Percentiles rank a stretch among this genome's conserved stretches.
These are phyloP conservation scores for Neoboletus magnificus DNA, from an alignment of 768 basidiomycete species.

Conservation along the genomic window DNA sequence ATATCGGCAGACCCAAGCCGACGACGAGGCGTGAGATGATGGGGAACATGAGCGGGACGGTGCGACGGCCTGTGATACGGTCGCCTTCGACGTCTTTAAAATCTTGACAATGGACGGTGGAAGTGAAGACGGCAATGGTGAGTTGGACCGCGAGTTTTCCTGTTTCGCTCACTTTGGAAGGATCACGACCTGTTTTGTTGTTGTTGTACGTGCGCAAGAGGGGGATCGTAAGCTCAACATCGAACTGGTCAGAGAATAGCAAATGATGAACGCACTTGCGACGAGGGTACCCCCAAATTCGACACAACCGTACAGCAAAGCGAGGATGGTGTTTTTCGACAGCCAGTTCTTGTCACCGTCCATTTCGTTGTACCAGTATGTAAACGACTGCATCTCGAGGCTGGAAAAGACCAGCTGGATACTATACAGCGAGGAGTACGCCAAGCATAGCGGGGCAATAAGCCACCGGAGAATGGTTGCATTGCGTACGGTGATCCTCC, in stretches of 20 bases:
- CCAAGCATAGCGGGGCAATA: constrained; percentile 33
- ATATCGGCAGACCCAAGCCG: constrained; percentile 33
- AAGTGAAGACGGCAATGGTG: constrained; percentile 39
- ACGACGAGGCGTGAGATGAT: constrained; percentile 33
- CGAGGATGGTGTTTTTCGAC: constrained; percentile 39
- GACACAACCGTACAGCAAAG: constrained; percentile 35
- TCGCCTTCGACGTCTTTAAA: constrained; percentile 48
- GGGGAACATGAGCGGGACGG: constrained; percentile 45
- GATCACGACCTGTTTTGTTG: constrained; percentile 19
- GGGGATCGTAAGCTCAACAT: not conserved
- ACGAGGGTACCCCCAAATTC: constrained; percentile 39
- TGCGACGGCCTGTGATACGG: constrained; percentile 35
- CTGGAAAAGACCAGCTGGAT: constrained; percentile 32
- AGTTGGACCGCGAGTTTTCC: constrained; percentile 33
- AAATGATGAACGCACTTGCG: constrained; percentile 28
- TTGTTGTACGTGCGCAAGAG: not conserved
- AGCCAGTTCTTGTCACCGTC: constrained; percentile 38
- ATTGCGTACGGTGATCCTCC: constrained; percentile 35
- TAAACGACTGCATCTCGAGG: constrained; percentile 31
- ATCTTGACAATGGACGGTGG: constrained; percentile 50
- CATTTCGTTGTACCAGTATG: constrained; percentile 39
- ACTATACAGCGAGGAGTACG: constrained; percentile 34
- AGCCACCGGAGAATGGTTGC: constrained; percentile 38
- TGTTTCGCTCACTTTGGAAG: constrained; percentile 25
- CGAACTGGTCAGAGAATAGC: not conserved